These are phyloP conservation scores for Vaccinium macrocarpon DNA, from an alignment of 148 eudicot genomes.

Conservation along the genomic window DNA sequence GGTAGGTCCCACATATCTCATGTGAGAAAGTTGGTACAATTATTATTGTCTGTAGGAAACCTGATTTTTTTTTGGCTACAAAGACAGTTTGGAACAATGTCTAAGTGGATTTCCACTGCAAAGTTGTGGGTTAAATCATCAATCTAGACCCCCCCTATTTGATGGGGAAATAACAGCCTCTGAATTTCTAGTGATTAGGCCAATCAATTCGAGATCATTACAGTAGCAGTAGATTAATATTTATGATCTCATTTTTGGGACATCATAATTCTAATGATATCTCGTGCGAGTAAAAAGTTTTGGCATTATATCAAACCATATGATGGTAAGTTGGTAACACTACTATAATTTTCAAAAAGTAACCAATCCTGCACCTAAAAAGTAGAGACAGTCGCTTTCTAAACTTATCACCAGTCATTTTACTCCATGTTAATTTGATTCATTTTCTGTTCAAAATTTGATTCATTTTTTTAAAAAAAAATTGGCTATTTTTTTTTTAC, in stretches of 20 bases:
- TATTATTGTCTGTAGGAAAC: no score
- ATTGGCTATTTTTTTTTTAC: neutral
- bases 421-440: neutral
- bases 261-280: neutral
- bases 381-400: neutral
- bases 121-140: neutral
- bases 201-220: neutral
- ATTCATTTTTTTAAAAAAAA: neutral
- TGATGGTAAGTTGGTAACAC: neutral
- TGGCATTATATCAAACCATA: neutral
- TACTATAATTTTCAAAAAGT: neutral
- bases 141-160: neutral
- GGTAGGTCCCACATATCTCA: no score
- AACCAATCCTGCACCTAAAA: neutral
- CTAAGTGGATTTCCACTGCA: neutral
- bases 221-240: neutral
- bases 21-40: no score
- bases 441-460: neutral
- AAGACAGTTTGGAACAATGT: no score
- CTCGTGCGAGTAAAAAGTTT: constrained; percentile 12
- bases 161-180: neutral
- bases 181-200: neutral
- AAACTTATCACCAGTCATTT: neutral
- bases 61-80: no score
- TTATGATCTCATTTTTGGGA: neutral